phyloP scores from a whole-genome alignment of 2,329 filamentous ascomycete genomes.

The Fusarium brevicatenulatum region DNA sequence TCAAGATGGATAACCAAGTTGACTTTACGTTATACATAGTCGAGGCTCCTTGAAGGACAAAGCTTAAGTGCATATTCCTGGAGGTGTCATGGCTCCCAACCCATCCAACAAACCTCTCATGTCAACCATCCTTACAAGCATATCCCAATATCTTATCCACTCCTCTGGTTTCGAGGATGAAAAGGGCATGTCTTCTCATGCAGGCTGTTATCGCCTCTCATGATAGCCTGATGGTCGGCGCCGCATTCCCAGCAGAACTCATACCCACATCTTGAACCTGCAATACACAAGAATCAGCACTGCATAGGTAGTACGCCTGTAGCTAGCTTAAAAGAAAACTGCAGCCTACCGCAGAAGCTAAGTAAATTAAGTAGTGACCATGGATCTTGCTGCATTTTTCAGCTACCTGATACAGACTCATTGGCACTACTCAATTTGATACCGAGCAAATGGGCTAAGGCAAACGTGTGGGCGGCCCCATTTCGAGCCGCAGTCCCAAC shows the following conservation, averaged over 20 bases:
- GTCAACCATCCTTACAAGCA: neutral
- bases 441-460: neutral
- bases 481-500: conserved; percentile 47
- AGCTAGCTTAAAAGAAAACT: neutral
- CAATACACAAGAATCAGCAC: conserved; percentile 24
- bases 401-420: neutral
- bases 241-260: conserved; percentile 53
- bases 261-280: conserved; percentile 50
- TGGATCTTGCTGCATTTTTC: neutral
- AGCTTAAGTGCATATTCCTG: too few species aligned
- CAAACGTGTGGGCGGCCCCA: conserved; percentile 37
- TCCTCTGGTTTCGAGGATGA: conserved; percentile 40
- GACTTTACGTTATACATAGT: neutral
- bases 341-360: neutral
- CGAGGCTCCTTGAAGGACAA: neutral
- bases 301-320: neutral
- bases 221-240: conserved; percentile 47
- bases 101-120: neutral
- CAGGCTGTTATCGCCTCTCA: conserved; percentile 47
- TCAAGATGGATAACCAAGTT: neutral
- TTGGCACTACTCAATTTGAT: neutral
- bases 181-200: conserved; percentile 47
- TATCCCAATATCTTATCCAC: neutral
- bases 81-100: neutral
- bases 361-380: neutral